phyloP scores from a whole-genome alignment of 371 early-diverging fungal species.

The Lichtheimia corymbifera region DNA sequence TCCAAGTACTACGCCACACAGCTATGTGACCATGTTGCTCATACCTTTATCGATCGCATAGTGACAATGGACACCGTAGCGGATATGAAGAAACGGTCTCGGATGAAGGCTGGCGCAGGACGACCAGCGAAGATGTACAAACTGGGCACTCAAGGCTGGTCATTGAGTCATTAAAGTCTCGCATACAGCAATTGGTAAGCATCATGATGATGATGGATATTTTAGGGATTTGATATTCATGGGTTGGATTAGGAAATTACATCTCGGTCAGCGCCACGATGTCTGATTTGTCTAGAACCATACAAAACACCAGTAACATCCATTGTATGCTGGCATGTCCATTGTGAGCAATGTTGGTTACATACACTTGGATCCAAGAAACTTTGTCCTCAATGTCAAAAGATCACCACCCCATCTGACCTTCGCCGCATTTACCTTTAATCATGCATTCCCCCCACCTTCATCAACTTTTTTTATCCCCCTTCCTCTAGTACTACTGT shows the following conservation, averaged over 20 bases:
- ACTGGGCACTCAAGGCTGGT: constrained; percentile 60
- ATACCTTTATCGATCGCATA: constrained; percentile 11
- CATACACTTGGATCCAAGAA: constrained; percentile 84
- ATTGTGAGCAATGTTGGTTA: constrained; percentile 90
- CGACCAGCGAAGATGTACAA: constrained; percentile 11
- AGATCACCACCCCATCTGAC: constrained; percentile 84
- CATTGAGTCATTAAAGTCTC: constrained; percentile 76
- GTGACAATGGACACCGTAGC: constrained; percentile 20
- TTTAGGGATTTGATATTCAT: neutral
- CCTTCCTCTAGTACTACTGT: neutral
- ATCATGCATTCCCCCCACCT: neutral
- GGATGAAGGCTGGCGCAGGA: constrained; percentile 29
- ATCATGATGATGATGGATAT: neutral
- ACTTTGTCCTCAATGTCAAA: constrained; percentile 90
- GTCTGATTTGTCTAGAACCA: constrained; percentile 82
- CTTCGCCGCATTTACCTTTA: constrained; percentile 83
- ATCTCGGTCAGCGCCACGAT: constrained; percentile 59
- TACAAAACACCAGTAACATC: constrained; percentile 76
- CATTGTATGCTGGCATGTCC: constrained; percentile 92
- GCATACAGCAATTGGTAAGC: constrained; percentile 64
- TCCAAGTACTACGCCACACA: constrained; percentile 9
- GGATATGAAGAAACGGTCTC: constrained; percentile 44
- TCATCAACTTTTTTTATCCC: neutral
- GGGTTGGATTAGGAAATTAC: constrained; percentile 34
- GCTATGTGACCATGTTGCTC: neutral